Evolutionary conservation across 225 moss, liverwort and hornwort genomes (phyloP), one percentile per base, ranked within the genome.

Genomic region (Pleurozium schreberi): DNA sequence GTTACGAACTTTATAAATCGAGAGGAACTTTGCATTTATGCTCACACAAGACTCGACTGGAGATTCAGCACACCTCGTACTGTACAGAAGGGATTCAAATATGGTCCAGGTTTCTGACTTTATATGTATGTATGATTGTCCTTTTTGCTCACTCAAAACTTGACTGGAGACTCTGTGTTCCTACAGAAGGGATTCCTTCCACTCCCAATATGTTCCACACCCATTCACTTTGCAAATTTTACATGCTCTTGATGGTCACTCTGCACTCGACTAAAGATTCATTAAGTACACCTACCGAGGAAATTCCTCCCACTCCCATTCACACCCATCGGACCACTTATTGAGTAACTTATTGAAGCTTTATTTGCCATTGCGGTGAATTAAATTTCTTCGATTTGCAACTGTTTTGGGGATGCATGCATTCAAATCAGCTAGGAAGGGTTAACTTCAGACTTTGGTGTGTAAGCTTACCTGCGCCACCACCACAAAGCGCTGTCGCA

Each of bases 401-500:
- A 20, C 53, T 4, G 28, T n/a, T 67, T 28, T 26, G 9, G 13
- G 20, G 68, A 19, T 13, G 49, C 9, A 53, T 66, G 66, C 84
- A 14, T 55, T 19, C 40, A 68, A n/a, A 68, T 40, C 8, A 42
- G 80, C 59, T 60, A 30, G 53, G 55, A 38, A 68, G 42, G 53
- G 10, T 64, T 79, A 18, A n/a, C 15, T 33, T 47, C 36, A 62
- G 36, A 16, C 4, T 62, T n/a, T 27, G 63, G 18, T 47, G 36
- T 23, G 40, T 16, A 63, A 64, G 43, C 33, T n/a, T 60, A 92
- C 92, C 91, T 92, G 94, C 36, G 92, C 87, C 25, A 92, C 84
- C 59, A 96, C 91, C 25, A 90, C 53, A 64, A 93, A 95, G 43
- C 84, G 92, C 65, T 90, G 93, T 85, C 70, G 90, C 88, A 94